phyloP scores from a whole-genome alignment of 2,329 filamentous ascomycete species.

The Pseudocercospora crystallina region DNA sequence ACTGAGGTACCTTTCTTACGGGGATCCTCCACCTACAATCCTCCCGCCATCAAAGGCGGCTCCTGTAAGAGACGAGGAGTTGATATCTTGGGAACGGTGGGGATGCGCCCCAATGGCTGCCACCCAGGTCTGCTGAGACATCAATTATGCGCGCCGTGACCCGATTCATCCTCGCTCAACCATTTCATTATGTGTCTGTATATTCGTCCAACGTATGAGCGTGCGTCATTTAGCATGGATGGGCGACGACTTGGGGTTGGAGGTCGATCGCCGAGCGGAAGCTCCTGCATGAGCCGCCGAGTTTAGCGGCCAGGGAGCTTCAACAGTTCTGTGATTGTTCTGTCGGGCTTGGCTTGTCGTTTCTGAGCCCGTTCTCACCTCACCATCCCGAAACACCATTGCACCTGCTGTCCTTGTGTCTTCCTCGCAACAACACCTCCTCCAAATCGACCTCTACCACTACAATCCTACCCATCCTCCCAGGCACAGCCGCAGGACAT shows the following conservation, averaged over 20 bases:
- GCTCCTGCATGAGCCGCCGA: slow-evolving; percentile 12
- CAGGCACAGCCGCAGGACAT: too few relatives aligned
- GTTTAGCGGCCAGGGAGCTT: slow-evolving; percentile 13
- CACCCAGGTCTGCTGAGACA: slow-evolving; percentile 1
- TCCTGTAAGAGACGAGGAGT: neutral
- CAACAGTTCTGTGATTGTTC: neutral
- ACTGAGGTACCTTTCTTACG: neutral
- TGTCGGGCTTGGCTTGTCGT: too few relatives aligned
- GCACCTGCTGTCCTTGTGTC: neutral
- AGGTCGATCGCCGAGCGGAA: slow-evolving; percentile 17
- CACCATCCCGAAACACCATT: slow-evolving; percentile 8
- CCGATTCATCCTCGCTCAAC: slow-evolving; percentile 10
- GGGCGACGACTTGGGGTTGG: slow-evolving; percentile 10
- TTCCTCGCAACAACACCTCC: too few relatives aligned
- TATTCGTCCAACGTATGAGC: neutral
- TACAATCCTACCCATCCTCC: too few relatives aligned
- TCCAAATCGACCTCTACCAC: too few relatives aligned
- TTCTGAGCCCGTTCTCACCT: neutral
- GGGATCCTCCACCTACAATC: neutral
- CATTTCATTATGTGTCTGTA: neutral
- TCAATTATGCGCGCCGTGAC: neutral
- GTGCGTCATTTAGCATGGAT: slow-evolving; percentile 8
- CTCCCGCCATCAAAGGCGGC: neutral
- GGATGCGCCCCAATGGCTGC: neutral
- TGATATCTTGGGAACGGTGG: neutral